A percentile compares a stretch with the other conserved stretches of the same genome.
Evolutionary conservation across 441 rosid species (phyloP).

Genomic region (Croton setiger): DNA sequence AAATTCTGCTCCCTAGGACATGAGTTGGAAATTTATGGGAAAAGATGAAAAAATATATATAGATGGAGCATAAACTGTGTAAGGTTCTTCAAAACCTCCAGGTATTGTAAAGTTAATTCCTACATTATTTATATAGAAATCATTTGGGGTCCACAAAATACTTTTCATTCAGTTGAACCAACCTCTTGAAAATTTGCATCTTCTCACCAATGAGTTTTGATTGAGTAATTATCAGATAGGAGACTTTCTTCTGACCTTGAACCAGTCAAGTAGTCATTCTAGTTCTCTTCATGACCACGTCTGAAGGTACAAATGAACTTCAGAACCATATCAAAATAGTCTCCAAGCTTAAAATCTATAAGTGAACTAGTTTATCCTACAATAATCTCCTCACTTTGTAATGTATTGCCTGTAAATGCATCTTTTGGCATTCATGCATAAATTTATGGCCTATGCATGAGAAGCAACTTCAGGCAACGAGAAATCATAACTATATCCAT

Average conservation of each 20-base stretch:
- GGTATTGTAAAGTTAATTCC: neutral
- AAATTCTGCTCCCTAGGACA: neutral
- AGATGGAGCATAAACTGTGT: neutral
- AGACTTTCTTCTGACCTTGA: neutral
- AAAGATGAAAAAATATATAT: neutral
- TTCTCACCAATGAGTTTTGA: neutral
- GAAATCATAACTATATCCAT: conserved; percentile 28
- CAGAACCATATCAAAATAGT: neutral
- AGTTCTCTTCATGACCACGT: neutral
- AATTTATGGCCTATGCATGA: conserved; percentile 22
- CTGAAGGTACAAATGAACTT: neutral
- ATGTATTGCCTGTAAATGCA: neutral
- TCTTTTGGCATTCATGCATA: neutral
- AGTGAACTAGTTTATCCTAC: neutral
- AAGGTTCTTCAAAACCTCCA: neutral
- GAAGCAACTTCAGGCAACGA: conserved; percentile 27
- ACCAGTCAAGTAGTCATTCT: neutral
- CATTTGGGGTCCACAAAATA: neutral
- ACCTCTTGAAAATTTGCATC: neutral
- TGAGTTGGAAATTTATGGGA: neutral
- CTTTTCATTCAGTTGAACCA: neutral
- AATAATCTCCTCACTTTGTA: neutral
- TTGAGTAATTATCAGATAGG: neutral
- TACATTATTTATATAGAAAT: neutral
- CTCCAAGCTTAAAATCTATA: neutral